These are phyloP conservation scores for Verticillium nubilum DNA, from an alignment of 2,329 filamentous ascomycete species.

Conservation along the genomic window DNA sequence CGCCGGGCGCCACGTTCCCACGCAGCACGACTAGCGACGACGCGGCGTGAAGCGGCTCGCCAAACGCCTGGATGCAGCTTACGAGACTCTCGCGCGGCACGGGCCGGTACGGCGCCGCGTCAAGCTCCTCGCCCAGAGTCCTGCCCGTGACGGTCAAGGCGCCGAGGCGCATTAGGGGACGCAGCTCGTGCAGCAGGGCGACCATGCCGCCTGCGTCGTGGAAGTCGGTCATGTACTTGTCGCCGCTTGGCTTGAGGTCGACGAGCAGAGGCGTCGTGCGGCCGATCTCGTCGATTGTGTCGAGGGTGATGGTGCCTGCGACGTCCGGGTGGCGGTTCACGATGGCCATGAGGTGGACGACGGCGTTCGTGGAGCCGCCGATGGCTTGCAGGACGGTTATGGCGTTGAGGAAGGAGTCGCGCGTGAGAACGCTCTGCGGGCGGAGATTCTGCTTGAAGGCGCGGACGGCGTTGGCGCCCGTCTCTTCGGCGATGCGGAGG, in stretches of 20 bases:
- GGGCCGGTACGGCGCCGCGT: slow-evolving; percentile 57
- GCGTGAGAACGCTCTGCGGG: slow-evolving; percentile 66
- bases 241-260: slow-evolving; percentile 79
- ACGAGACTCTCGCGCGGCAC: slow-evolving; percentile 26
- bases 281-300: slow-evolving; percentile 74
- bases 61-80: slow-evolving; percentile 60
- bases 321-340: slow-evolving; percentile 66
- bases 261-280: slow-evolving; percentile 75
- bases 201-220: slow-evolving; percentile 85
- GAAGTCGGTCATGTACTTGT: slow-evolving; percentile 85
- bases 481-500: slow-evolving; percentile 74
- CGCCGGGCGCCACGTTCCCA: slow-evolving; percentile 78
- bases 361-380: slow-evolving; percentile 79
- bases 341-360: slow-evolving; percentile 84
- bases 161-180: slow-evolving; percentile 68
- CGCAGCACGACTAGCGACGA: slow-evolving; percentile 78
- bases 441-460: slow-evolving; percentile 60
- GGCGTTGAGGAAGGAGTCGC: slow-evolving; percentile 76
- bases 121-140: slow-evolving; percentile 75
- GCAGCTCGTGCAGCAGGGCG: slow-evolving; percentile 72
- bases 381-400: slow-evolving; percentile 82
- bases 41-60: slow-evolving; percentile 59
- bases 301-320: slow-evolving; percentile 57
- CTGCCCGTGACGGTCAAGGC: slow-evolving; percentile 81
- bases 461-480: slow-evolving; percentile 62